phyloP scores from a whole-genome alignment of 2,329 filamentous ascomycete genomes.

The Cladosporium sp. region DNA sequence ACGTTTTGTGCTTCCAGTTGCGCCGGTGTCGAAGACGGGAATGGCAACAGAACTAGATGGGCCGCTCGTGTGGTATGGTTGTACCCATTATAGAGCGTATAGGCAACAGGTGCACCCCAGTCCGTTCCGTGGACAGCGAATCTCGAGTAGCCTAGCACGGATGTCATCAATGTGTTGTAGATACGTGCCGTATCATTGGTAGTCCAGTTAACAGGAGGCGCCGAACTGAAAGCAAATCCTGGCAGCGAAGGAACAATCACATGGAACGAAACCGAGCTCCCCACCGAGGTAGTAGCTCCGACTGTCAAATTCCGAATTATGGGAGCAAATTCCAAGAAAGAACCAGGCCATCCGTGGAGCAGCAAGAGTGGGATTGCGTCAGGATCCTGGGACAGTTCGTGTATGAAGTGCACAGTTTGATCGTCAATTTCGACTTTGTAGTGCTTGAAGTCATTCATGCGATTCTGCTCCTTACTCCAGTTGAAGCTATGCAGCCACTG shows the following conservation, averaged over 20 bases:
- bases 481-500: conserved; percentile 12
- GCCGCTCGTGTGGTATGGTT: not conserved
- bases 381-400: conserved; percentile 26
- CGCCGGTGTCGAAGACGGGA: not conserved
- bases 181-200: conserved; percentile 30
- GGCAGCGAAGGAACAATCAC: conserved; percentile 55
- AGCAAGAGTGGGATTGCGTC: conserved; percentile 36
- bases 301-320: conserved; percentile 29
- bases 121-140: conserved; percentile 35
- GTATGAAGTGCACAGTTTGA: conserved; percentile 30
- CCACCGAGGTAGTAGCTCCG: conserved; percentile 23
- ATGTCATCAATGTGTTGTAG: conserved; percentile 34
- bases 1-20: not conserved
- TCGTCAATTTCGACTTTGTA: conserved; percentile 30
- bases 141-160: conserved; percentile 31
- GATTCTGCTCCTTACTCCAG: conserved; percentile 12
- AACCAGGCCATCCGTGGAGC: conserved; percentile 40
- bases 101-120: conserved; percentile 22
- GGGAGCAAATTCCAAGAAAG: conserved; percentile 38
- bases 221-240: conserved; percentile 44
- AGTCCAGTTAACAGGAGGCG: conserved; percentile 27
- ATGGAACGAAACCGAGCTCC: conserved; percentile 43
- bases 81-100: not conserved
- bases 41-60: not conserved
- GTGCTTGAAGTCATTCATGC: conserved; percentile 19